A percentile compares a stretch with the other conserved stretches of the same genome.
Evolutionary conservation across 768 basidiomycete genomes (phyloP).

Genomic region (Boletus rubropictus): DNA sequence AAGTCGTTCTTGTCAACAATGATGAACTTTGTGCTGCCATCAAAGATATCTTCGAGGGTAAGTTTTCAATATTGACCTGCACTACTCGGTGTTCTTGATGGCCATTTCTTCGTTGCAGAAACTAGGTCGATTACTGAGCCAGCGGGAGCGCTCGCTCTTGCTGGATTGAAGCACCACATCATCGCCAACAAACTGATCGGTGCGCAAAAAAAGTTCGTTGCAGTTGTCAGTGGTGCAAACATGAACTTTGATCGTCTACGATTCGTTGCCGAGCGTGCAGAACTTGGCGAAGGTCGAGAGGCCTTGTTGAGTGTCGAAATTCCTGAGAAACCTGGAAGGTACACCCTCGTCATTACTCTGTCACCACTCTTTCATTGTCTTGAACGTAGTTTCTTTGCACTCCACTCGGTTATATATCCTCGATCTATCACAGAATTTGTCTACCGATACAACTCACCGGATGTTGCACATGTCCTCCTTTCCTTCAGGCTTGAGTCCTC

Average conservation of each 20-base stretch:
- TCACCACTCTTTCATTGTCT: neutral
- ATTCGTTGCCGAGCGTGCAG: conserved; percentile 98
- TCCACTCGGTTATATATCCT: conserved; percentile 85
- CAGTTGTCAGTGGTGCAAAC: conserved; percentile 91
- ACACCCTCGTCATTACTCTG: conserved; percentile 17
- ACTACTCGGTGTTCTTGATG: neutral
- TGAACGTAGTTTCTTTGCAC: conserved; percentile 66
- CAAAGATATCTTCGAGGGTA: conserved; percentile 98
- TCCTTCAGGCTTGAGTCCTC: conserved; percentile 77
- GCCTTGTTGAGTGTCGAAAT: conserved; percentile 91
- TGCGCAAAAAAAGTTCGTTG: conserved; percentile 83
- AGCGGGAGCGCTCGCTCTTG: conserved; percentile 87
- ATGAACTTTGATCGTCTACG: conserved; percentile 98
- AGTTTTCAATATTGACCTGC: conserved; percentile 6
- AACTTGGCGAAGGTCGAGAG: conserved; percentile 92
- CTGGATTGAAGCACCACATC: conserved; percentile 88
- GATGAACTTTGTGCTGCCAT: conserved; percentile 98
- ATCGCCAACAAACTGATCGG: conserved; percentile 73
- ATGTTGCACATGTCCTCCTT: conserved; percentile 78
- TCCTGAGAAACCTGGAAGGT: conserved; percentile 90
- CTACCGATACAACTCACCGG: conserved; percentile 77
- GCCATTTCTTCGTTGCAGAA: conserved; percentile 37
- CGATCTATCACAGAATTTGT: conserved; percentile 93
- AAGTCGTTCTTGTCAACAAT: conserved; percentile 79
- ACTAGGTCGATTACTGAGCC: conserved; percentile 96